Evolutionary conservation across 2,329 filamentous ascomycete species (phyloP), one percentile per base, ranked within the genome.

Genomic region (Emmonsiellopsis sp.): DNA sequence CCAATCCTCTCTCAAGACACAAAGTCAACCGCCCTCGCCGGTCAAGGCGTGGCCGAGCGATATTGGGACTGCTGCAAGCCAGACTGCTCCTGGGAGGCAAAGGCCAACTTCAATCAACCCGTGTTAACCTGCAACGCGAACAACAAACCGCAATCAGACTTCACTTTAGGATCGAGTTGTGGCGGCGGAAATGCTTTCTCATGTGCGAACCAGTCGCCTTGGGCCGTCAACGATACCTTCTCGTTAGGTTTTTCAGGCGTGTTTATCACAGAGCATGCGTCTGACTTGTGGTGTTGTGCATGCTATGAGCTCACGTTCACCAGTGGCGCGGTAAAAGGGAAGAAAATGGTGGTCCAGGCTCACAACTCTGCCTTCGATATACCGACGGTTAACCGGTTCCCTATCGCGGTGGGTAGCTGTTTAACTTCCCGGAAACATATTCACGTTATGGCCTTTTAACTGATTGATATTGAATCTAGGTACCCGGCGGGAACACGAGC

Each of bases 291-390:
- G 46, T 49, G 46, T 10, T 35, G 46, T 30, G 46, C 46, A 10
- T 49, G 46, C 46, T 49, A 49, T 15, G 46, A 49, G 46, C 30
- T 49, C 26, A 49, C 46, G 13, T 49, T 49, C n/a, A 49, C 46
- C 30, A 49, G 46, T 37, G 31, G 10, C 7, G 5, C 5, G 7
- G 26, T 49, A 13, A 49, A 49, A 30, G 46, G 46, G 5, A 34
- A 49, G 46, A 49, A 49, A 31, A 49, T 49, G 46, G 46, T 49
- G 26, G 46, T 49, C 10, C 46, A 49, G 46, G 46, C 30, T 2
- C 26, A 49, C 26, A 49, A 49, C 26, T 34, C 46, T 15, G 26
- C 8, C 6, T 49, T 49, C 46, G 46, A 49, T 20, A 11, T 49
- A 7, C 13, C 13, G 10, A 34, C 26, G 15, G 26, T 32, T 13